phyloP scores from a whole-genome alignment of 805 yeast species.

The Lipomyces starkeyi region DNA sequence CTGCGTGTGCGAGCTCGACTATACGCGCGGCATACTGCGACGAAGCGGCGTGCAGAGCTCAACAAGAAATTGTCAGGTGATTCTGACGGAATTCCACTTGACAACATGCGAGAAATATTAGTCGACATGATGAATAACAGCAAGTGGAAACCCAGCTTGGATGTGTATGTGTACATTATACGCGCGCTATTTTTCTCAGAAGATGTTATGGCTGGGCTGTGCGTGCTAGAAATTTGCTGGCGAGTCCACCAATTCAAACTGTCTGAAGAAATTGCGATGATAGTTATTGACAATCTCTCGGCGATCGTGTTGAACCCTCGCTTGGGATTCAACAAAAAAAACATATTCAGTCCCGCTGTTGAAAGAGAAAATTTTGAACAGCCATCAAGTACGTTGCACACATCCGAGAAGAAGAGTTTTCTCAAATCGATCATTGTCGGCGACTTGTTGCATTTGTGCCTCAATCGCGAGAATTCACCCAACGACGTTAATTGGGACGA shows the following conservation, averaged over 20 bases:
- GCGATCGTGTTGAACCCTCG: conserved; percentile 1
- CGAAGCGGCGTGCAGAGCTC: background rate
- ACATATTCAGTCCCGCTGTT: conserved; percentile 14
- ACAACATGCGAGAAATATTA: conserved; percentile 12
- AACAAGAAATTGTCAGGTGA: background rate
- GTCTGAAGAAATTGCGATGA: conserved; percentile 9
- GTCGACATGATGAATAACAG: conserved; percentile 16
- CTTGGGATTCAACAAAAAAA: background rate
- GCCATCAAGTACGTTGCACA: background rate
- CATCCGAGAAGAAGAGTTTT: background rate
- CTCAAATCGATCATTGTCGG: conserved; percentile 7
- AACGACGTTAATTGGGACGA: conserved; percentile 22
- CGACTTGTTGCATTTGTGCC: conserved; percentile 17
- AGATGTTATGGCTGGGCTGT: conserved; percentile 19
- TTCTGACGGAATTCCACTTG: background rate
- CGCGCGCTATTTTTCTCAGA: conserved; percentile 13
- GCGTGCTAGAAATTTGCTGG: conserved; percentile 22
- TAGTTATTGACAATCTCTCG: conserved; percentile 16
- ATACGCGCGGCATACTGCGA: background rate
- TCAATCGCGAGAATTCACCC: conserved; percentile 1
- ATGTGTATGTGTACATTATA: conserved; percentile 12
- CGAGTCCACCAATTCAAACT: conserved; percentile 14
- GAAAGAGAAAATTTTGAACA: conserved; percentile 11
- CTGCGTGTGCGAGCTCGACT: conserved; percentile 13
- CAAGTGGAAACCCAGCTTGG: conserved; percentile 15